Evolutionary conservation across 345 rosid species (phyloP), one percentile per base, ranked within the genome.

Genomic region (Xanthoceras sorbifolium): DNA sequence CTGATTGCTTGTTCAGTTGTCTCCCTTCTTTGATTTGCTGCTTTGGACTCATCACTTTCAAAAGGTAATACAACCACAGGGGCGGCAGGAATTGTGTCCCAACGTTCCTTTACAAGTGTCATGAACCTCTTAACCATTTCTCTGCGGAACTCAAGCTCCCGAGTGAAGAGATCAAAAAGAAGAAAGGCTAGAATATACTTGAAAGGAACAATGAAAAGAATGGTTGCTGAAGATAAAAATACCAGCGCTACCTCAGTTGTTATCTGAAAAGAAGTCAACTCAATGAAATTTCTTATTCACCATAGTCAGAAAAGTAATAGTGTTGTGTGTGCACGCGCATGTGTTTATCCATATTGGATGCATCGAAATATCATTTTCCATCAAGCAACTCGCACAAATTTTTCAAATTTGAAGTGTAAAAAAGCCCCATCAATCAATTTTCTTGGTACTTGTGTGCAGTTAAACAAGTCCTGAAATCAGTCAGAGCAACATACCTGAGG

Each of bases 61-160:
- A 77, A 86, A 4, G 98, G 99, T 80, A 93, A 85, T 15, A 93
- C 99, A 20, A 84, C 77, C 14, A 95, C 98, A 5, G 94, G 93
- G 25, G 97, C 85, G 2, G 98, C 98, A 63, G 97, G 98, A 76
- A 95, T 79, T 29, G 89, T 92, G 54, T 87, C 86, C 98, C 99
- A 95, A 12, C 98, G 96, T 73, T 95, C 98, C 85, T 82, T 89
- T 69, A 95, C 42, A 6, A 90, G 55, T 68, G 80, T 84, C 48
- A 72, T 82, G 77, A 95, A 90, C 81, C 72, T 90, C 69, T 72
- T 83, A 32, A 90, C 99, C 96, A 84, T 93, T 78, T 89, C 91
- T 82, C 82, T 89, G 64, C 98, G 89, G 83, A 92, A 89, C 77
- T 93, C 88, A 0, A 95, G 94, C 89, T 95, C 96, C 76, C 90